Conservation (phyloP, 2,329 filamentous ascomycete species). For the Diplodia scrobiculata region DNA sequence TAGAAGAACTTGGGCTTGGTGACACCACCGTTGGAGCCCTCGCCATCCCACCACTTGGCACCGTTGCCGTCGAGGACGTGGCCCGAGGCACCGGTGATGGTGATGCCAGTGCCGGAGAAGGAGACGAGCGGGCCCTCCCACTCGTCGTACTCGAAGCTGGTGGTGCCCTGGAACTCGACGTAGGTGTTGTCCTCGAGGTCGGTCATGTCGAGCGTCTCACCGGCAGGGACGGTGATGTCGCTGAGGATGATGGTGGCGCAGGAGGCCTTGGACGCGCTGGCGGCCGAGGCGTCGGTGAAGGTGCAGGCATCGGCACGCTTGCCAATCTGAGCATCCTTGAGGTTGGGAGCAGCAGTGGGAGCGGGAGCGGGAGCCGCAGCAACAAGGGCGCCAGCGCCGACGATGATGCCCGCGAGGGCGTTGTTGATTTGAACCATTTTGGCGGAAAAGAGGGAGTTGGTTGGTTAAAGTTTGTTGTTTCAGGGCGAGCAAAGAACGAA, state of each 20-base stretch:
- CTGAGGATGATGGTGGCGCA: conserved; percentile 60
- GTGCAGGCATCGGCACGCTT: conserved; percentile 52
- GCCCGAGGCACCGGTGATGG: conserved; percentile 60
- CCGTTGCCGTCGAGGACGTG: conserved; percentile 61
- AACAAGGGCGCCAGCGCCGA: conserved; percentile 29
- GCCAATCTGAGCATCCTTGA: conserved; percentile 27
- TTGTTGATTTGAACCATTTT: conserved; percentile 28
- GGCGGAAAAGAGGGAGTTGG: neutral
- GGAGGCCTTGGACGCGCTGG: conserved; percentile 52
- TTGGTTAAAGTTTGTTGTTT: too few species aligned
- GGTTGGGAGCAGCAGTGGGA: conserved; percentile 31
- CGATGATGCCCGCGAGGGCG: conserved; percentile 22
- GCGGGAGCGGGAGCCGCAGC: conserved; percentile 19
- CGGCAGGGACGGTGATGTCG: conserved; percentile 59
- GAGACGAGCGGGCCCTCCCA: conserved; percentile 67
- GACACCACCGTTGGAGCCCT: conserved; percentile 53
- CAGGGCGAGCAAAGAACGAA: conserved; percentile 3
- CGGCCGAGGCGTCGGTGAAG: conserved; percentile 56
- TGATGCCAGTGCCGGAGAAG: conserved; percentile 61
- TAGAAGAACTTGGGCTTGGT: conserved; percentile 56
- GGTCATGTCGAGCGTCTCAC: conserved; percentile 61
- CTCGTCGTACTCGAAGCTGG: conserved; percentile 67
- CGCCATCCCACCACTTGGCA: conserved; percentile 54
- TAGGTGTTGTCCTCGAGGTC: conserved; percentile 54
- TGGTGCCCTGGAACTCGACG: conserved; percentile 66